Percentiles rank a stretch among this genome's conserved stretches.
These are phyloP conservation scores for Hypocrella siamensis DNA, from an alignment of 2,329 filamentous ascomycete species.

Conservation along the genomic window DNA sequence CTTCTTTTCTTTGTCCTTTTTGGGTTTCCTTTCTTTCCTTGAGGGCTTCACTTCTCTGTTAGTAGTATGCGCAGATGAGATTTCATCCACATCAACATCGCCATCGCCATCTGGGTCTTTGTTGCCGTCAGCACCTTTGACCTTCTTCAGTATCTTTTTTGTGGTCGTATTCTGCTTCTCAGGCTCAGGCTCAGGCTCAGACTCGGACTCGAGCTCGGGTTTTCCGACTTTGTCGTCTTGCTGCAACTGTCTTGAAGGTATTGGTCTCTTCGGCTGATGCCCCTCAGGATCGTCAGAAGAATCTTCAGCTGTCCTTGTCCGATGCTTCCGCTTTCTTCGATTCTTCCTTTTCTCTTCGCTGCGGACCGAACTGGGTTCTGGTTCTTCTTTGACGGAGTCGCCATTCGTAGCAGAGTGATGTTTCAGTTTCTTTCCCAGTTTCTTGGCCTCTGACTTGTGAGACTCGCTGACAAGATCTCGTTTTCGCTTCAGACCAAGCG, in stretches of 20 bases:
- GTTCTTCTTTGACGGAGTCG: constrained; percentile 6
- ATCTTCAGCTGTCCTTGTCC: constrained; percentile 13
- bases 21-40: background rate
- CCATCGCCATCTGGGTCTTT: too few species aligned
- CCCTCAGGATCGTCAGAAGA: constrained; percentile 4
- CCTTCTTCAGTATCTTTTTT: constrained; percentile 3
- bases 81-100: background rate
- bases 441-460: constrained; percentile 17
- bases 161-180: background rate
- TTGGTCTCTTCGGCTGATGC: constrained; percentile 7
- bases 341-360: constrained; percentile 12
- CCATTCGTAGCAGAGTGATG: constrained; percentile 2
- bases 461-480: constrained; percentile 16
- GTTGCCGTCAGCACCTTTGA: too few species aligned
- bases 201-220: too few species aligned
- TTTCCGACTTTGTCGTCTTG: background rate
- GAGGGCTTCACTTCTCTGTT: background rate
- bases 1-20: constrained; percentile 4
- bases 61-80: background rate
- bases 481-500: constrained; percentile 18
- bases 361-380: constrained; percentile 1
- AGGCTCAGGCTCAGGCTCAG: background rate
- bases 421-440: constrained; percentile 12
- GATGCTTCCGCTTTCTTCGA: constrained; percentile 18
- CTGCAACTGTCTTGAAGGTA: too few species aligned